A percentile compares a stretch with the other conserved stretches of the same genome.
Evolutionary conservation across 495 filamentous ascomycete species (phyloP).

Genomic region (Tuber magnatum): DNA sequence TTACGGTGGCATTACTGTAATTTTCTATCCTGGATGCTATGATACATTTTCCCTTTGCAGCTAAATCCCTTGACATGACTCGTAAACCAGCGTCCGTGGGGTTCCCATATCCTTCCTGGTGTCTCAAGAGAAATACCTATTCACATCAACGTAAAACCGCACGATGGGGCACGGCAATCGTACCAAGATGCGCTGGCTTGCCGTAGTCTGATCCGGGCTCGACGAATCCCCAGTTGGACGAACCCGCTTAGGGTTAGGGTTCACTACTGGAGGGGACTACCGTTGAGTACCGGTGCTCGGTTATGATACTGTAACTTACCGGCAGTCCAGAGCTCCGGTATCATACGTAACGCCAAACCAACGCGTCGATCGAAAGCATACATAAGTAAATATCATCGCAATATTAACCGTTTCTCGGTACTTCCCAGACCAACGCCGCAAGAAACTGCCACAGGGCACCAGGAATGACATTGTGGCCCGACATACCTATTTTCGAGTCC

Average conservation of each 20-base stretch:
- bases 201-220: not conserved
- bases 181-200: too few species aligned
- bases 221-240: not conserved
- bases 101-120: too few species aligned
- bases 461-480: slow-evolving; percentile 16
- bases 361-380: not conserved
- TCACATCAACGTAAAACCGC: too few species aligned
- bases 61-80: too few species aligned
- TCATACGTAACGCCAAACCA: not conserved
- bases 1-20: too few species aligned
- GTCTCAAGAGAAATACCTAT: too few species aligned
- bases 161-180: not conserved
- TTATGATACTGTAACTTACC: too few species aligned
- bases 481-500: slow-evolving; percentile 12
- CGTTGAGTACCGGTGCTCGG: too few species aligned
- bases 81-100: too few species aligned
- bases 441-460: not conserved
- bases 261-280: not conserved
- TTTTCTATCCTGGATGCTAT: too few species aligned
- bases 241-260: not conserved
- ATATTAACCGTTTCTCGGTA: not conserved
- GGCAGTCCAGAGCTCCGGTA: not conserved
- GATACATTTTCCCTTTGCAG: too few species aligned
- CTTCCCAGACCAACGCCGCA: not conserved
- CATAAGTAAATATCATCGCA: not conserved